A percentile compares a stretch with the other conserved stretches of the same genome.
Conservation (phyloP, 306 rosid genomes). For the Malus asiatica region DNA sequence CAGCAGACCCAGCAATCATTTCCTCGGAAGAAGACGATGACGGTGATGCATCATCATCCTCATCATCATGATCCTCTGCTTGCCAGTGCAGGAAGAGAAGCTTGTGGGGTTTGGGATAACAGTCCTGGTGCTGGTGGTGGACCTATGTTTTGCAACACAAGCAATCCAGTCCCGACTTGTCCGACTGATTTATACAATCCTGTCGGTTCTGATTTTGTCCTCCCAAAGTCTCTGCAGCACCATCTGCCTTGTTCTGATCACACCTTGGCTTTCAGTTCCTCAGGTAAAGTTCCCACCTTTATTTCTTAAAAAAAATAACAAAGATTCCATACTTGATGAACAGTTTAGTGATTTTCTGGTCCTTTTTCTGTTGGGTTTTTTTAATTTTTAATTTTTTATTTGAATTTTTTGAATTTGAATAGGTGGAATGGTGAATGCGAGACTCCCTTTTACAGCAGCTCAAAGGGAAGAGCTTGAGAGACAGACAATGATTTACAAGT, state of each 20-base stretch:
- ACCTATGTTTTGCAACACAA: constrained; percentile 18
- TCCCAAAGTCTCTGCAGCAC: constrained; percentile 8
- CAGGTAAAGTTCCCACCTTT: constrained; percentile 8
- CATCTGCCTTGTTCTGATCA: constrained; percentile 7
- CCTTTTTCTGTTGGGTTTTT: background rate
- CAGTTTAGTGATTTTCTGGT: constrained; percentile 4
- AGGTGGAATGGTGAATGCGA: constrained; percentile 21
- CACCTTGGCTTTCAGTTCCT: constrained; percentile 13
- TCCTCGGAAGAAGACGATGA: constrained; percentile 11
- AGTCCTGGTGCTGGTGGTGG: background rate
- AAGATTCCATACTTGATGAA: background rate
- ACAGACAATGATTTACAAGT: constrained; percentile 26
- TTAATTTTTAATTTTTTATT: background rate
- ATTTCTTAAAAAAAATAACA: background rate
- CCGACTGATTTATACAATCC: constrained; percentile 2
- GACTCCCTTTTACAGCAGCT: constrained; percentile 18
- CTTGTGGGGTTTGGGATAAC: background rate
- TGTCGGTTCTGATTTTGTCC: constrained; percentile 9
- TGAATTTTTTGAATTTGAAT: background rate
- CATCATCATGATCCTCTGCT: constrained; percentile 11
- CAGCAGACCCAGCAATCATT: constrained; percentile 10
- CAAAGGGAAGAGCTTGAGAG: constrained; percentile 29
- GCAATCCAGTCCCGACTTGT: constrained; percentile 3
- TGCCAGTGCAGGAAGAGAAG: constrained; percentile 5
- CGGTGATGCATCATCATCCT: constrained; percentile 7